Evolutionary conservation across 2,329 filamentous ascomycete species (phyloP).

Genomic region (Westerdykella aurantiaca): DNA sequence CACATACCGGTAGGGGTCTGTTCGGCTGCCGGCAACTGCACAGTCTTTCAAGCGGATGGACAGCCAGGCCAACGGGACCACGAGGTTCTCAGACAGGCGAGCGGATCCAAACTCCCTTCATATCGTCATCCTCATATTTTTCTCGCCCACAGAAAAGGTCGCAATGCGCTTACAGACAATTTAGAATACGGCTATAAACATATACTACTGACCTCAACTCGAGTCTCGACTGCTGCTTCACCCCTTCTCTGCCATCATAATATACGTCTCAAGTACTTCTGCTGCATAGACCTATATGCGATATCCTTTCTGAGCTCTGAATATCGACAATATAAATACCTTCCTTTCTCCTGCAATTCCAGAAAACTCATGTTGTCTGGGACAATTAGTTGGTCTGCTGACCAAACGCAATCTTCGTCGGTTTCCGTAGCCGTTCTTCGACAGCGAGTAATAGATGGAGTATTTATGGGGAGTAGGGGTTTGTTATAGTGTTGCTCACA

Average conservation of each 20-base stretch:
- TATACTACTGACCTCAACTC: no score
- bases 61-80: constrained; percentile 3
- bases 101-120: not conserved
- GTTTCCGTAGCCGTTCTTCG: constrained; percentile 14
- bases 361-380: no score
- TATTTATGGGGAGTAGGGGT: no score
- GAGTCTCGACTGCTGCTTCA: no score
- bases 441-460: constrained; percentile 11
- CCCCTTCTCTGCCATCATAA: constrained; percentile 6
- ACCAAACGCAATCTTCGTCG: no score
- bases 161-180: no score
- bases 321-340: constrained; percentile 30
- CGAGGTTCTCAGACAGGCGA: not conserved
- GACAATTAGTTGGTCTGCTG: no score
- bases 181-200: no score
- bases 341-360: constrained; percentile 10
- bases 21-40: constrained; percentile 17
- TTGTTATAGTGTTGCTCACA: no score
- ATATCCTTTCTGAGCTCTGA: constrained; percentile 20
- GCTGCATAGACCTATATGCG: constrained; percentile 18
- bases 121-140: no score
- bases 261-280: constrained; percentile 21
- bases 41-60: constrained; percentile 19
- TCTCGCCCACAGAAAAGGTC: no score
- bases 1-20: not conserved